Base-by-base conservation (phyloP, 805 yeast species). In the Metschnikowia similis region DNA sequence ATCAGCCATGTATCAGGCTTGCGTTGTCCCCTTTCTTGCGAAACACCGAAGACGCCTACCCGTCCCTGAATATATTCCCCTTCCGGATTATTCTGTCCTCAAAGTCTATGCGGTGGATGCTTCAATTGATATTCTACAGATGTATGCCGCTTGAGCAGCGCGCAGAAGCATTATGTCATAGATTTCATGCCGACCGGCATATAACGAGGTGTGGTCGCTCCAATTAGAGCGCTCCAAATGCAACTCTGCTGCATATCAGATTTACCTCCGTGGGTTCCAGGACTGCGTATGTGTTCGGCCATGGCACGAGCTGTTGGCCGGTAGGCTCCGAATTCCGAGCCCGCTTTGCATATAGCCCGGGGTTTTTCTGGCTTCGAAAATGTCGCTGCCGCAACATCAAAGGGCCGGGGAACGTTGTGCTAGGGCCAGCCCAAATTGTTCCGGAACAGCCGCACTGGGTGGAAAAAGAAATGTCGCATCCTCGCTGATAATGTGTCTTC, bases 401-500 rank as follows among this genome's bases (percentile, higher is more conserved):
- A 3, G 21, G 8, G 21, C 26, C 21, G 3, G 2, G 11, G n/a
- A 17, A 35, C 17, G n/a, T 36, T 26, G 27, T 13, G 11, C 14
- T 14, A 3, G 37, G 37, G 16, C 16, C 11, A n/a, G 11, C 13
- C n/a, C 6, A 7, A 16, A 3, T 10, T 16, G 16, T 16, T 17
- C 35, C 43, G 45, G 36, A 13, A 35, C 44, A 41, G 44, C 44
- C 44, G 46, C 35, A 42, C 46, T 10, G 8, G 21, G 7, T 21
- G 27, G 46, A 42, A 42, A 42, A 42, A 42, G 46, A 42, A 42
- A 42, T n/a, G 6, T 7, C 45, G 13, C 38, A 9, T 4, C 8
- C 7, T 27, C 38, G 39, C 46, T 16, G 27, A 38, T 21, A 34
- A 42, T 32, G 34, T 42, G 36, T 41, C 29, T 41, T 41, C 45